Evolutionary conservation across 306 rosid genomes (phyloP).

Genomic region (Elaeagnus macrophylla): DNA sequence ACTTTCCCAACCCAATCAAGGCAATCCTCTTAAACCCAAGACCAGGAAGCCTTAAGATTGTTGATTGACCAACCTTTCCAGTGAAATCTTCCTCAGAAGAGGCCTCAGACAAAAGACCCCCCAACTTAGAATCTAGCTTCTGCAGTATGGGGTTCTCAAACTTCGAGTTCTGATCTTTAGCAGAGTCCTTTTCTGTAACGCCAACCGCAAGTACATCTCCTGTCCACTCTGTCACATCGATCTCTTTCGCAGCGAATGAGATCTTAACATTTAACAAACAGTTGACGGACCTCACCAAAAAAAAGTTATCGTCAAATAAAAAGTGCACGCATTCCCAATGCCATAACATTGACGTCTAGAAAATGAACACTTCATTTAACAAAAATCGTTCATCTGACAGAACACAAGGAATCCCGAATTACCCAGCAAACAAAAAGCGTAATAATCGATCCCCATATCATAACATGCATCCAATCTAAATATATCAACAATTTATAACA

Average conservation of each 20-base stretch:
- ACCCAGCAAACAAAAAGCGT: too few relatives aligned
- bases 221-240: conserved; percentile 74
- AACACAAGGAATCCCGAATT: too few relatives aligned
- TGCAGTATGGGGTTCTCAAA: conserved; percentile 65
- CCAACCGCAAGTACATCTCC: conserved; percentile 92
- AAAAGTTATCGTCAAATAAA: neutral
- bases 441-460: too few relatives aligned
- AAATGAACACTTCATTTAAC: neutral
- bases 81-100: conserved; percentile 92
- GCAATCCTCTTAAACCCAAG: conserved; percentile 78
- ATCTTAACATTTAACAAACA: conserved; percentile 49
- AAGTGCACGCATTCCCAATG: neutral
- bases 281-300: conserved; percentile 3
- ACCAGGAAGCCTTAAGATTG: conserved; percentile 63
- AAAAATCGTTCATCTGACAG: neutral
- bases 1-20: conserved; percentile 83
- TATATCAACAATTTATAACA: too few relatives aligned
- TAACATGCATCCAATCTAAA: too few relatives aligned
- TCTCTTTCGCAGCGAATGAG: conserved; percentile 57
- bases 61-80: conserved; percentile 80
- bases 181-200: conserved; percentile 73
- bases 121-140: conserved; percentile 71
- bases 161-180: conserved; percentile 49
- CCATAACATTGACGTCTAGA: neutral
- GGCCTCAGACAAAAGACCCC: conserved; percentile 77